Evolutionary conservation across 1,284 basidiomycete species (phyloP).

Genomic region (Golubevia pallescens): DNA sequence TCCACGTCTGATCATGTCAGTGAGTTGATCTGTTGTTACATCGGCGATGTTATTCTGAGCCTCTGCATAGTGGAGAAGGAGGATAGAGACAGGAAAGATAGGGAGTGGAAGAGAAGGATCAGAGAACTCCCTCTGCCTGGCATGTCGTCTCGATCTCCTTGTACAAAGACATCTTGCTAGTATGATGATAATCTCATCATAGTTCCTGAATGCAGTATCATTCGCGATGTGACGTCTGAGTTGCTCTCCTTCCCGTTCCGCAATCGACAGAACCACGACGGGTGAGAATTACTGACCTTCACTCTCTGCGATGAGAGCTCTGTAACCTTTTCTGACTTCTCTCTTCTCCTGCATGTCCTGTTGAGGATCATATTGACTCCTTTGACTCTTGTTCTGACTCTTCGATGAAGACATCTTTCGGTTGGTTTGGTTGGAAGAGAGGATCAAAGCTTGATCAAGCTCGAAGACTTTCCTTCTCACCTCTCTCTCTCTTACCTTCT

Average conservation of each 20-base stretch:
- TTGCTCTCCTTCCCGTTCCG: conserved; percentile 10
- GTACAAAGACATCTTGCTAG: too few relatives aligned
- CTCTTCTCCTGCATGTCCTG: conserved; percentile 30
- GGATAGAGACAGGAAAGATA: not conserved
- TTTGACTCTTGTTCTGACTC: too few relatives aligned
- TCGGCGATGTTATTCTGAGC: conserved; percentile 18
- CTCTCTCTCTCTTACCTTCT: too few relatives aligned
- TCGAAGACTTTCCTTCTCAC: too few relatives aligned
- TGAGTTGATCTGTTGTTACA: conserved; percentile 12
- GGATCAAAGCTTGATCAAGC: too few relatives aligned
- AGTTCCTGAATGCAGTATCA: too few relatives aligned
- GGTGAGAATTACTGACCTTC: conserved; percentile 27
- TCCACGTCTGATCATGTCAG: conserved; percentile 14
- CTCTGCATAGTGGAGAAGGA: conserved; percentile 7
- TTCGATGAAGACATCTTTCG: too few relatives aligned
- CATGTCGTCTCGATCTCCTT: too few relatives aligned
- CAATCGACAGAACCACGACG: conserved; percentile 20
- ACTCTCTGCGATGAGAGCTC: conserved; percentile 31
- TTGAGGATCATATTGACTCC: conserved; percentile 27
- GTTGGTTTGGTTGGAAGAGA: too few relatives aligned
- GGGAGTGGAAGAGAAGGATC: not conserved
- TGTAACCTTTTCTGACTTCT: conserved; percentile 34
- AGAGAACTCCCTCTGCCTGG: too few relatives aligned
- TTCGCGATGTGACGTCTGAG: too few relatives aligned
- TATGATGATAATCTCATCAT: too few relatives aligned